Conservation (phyloP, 2,329 filamentous ascomycete species). For the Mollisia scopiformis region DNA sequence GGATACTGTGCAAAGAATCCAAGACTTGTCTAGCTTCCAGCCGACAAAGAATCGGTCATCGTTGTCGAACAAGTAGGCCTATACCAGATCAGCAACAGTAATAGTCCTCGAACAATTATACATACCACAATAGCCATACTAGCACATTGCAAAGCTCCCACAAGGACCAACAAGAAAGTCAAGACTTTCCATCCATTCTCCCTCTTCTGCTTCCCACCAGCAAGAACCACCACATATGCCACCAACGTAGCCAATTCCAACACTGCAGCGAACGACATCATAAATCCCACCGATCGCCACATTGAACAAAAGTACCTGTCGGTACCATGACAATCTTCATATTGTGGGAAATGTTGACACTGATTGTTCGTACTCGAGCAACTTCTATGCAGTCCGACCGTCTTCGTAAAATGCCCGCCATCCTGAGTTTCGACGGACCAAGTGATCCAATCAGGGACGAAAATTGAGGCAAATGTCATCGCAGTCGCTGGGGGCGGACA, state of each 20-base stretch:
- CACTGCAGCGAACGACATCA: slow-evolving; percentile 84
- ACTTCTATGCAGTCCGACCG: slow-evolving; percentile 77
- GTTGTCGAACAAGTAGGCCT: slow-evolving; percentile 84
- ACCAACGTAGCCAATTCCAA: slow-evolving; percentile 81
- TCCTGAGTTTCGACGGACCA: slow-evolving; percentile 56
- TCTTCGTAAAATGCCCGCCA: slow-evolving; percentile 60
- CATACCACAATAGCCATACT: slow-evolving; percentile 83
- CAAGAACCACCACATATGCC: slow-evolving; percentile 75
- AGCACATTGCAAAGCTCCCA: slow-evolving; percentile 72
- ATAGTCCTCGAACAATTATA: slow-evolving; percentile 25
- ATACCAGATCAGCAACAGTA: slow-evolving; percentile 14
- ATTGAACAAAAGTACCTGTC: slow-evolving; percentile 83
- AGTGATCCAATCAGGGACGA: slow-evolving; percentile 72
- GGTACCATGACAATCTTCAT: slow-evolving; percentile 59
- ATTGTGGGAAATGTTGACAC: slow-evolving; percentile 69
- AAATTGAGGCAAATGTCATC: slow-evolving; percentile 71
- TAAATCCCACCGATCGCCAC: slow-evolving; percentile 87
- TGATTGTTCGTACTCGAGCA: slow-evolving; percentile 66
- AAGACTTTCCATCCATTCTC: slow-evolving; percentile 84
- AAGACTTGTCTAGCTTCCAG: slow-evolving; percentile 80
- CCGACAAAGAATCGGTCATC: slow-evolving; percentile 83
- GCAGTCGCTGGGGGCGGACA: slow-evolving; percentile 67
- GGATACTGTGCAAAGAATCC: slow-evolving; percentile 68
- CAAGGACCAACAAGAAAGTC: slow-evolving; percentile 64
- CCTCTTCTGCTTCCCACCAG: slow-evolving; percentile 78